Evolutionary conservation across 805 yeast genomes (phyloP).

Genomic region (Saturnispora hagleri): DNA sequence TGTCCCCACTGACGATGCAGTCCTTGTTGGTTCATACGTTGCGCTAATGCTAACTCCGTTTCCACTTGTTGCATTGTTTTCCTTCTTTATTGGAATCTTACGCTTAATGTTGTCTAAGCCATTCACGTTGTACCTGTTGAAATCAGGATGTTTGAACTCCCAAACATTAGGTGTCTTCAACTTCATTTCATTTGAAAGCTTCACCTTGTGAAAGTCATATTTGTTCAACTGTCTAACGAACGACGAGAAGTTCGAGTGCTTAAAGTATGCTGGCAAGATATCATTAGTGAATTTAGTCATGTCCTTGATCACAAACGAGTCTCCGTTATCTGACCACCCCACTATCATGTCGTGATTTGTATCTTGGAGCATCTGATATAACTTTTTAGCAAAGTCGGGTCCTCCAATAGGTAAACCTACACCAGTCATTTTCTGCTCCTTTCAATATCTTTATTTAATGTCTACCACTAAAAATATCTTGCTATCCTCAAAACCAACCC

Average conservation of each 20-base stretch:
- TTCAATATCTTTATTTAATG: neutral
- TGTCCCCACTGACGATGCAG: neutral
- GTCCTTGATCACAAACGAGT: constrained; percentile 80
- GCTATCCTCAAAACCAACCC: neutral
- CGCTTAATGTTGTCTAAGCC: constrained; percentile 81
- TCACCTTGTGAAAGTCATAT: constrained; percentile 95
- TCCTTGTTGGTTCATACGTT: neutral
- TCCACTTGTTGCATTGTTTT: constrained; percentile 9
- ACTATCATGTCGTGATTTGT: constrained; percentile 69
- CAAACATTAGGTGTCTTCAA: constrained; percentile 62
- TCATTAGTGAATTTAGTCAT: constrained; percentile 85
- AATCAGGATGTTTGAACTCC: constrained; percentile 93
- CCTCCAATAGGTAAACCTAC: constrained; percentile 9
- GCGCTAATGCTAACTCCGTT: neutral
- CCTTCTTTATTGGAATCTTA: constrained; percentile 49
- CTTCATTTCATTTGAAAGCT: constrained; percentile 53
- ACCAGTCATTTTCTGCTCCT: neutral
- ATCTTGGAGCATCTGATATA: constrained; percentile 78
- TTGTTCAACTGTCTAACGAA: constrained; percentile 94
- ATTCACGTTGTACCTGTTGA: constrained; percentile 65
- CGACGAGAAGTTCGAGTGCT: constrained; percentile 89
- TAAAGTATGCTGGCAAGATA: constrained; percentile 85
- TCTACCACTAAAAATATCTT: neutral
- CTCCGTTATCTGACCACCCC: constrained; percentile 80
- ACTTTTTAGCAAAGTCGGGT: constrained; percentile 63